phyloP scores from a whole-genome alignment of 2,329 filamentous ascomycete genomes.

The Fusarium zealandicum region DNA sequence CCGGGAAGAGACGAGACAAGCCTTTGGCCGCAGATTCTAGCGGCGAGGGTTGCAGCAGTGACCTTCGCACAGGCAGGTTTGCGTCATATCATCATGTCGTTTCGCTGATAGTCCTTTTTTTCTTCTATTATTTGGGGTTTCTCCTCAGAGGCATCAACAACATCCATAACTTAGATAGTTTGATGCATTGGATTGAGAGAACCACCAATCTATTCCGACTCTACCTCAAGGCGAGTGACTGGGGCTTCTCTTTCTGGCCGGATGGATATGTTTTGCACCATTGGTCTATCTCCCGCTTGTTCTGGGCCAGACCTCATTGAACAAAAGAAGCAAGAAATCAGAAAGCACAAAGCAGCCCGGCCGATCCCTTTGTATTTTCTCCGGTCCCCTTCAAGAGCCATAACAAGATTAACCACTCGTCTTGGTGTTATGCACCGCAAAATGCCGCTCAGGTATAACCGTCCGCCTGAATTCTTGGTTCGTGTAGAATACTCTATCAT shows the following conservation, averaged over 20 bases:
- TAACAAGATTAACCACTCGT: conserved; percentile 17
- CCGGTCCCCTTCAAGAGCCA: conserved; percentile 20
- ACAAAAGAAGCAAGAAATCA: conserved; percentile 18
- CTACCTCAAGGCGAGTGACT: conserved; percentile 28
- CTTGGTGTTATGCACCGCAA: conserved; percentile 33
- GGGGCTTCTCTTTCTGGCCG: conserved; percentile 21
- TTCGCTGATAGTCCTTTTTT: conserved; percentile 10
- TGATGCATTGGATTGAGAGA: conserved; percentile 29
- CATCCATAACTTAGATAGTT: conserved; percentile 14
- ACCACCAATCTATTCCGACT: conserved; percentile 33
- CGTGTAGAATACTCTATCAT: conserved; percentile 43
- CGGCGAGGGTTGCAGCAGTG: conserved; percentile 30
- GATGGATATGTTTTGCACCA: conserved; percentile 19
- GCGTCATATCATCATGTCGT: conserved; percentile 35
- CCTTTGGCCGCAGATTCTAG: conserved; percentile 27
- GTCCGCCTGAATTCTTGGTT: conserved; percentile 36
- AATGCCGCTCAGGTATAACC: conserved; percentile 31
- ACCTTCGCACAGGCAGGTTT: conserved; percentile 19
- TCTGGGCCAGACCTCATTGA: conserved; percentile 15
- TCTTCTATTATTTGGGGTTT: conserved; percentile 9
- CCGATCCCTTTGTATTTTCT: conserved; percentile 18
- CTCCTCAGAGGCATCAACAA: conserved; percentile 24
- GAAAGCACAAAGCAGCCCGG: conserved; percentile 18
- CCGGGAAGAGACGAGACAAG: conserved; percentile 27
- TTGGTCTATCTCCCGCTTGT: conserved; percentile 11